Base-by-base conservation (phyloP, 495 filamentous ascomycete species). In the Halenospora varia region DNA sequence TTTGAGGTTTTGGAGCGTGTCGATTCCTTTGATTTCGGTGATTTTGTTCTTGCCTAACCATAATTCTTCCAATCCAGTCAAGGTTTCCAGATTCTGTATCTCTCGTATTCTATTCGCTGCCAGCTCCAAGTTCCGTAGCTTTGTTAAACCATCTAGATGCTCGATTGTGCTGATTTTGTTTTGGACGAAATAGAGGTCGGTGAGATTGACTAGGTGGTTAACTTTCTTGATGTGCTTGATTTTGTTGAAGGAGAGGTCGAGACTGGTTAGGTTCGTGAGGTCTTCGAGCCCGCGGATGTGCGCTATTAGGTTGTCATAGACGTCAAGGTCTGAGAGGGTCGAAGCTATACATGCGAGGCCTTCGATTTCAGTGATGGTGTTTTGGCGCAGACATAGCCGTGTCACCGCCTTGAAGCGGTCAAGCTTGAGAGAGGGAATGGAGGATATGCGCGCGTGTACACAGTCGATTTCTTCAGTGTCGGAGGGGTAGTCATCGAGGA, bases 31-130 rank as follows among this genome's bases (percentile, higher is more conserved):
- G 53, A 98, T 78, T 69, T 91, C 83, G 1, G 86, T 88, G 64
- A 99, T 96, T 68, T 96, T 96, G 70, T 99, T 99, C 80, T 97
- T 97, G 35, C 93, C 94, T 8, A 99, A 75, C 95, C 95, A 99
- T 11, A 99, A 79, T 67, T 96, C 80, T 68, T 97, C 87, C 42
- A 99, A 71, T 2, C 80, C 77, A 2, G 72, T 82, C 57, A 99
- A 74, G 3, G 77, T 79, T 22, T 92, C 89, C 26, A 99, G 80
- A 65, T 94, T 94, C 67, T 95, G 79, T 47, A 99, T 92, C 70
- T 90, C 87, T 64, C 92, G 74, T 68, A 98, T 96, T 47, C 88
- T 75, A 72, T 99, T 99, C 29, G 89, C 96, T 8, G 86, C 94
- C 44, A 99, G 72, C 72, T 99, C 94, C 57, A 99, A 68, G 71